Evolutionary conservation across 2,329 filamentous ascomycete genomes (phyloP).

Genomic region (Neonectria faginata): DNA sequence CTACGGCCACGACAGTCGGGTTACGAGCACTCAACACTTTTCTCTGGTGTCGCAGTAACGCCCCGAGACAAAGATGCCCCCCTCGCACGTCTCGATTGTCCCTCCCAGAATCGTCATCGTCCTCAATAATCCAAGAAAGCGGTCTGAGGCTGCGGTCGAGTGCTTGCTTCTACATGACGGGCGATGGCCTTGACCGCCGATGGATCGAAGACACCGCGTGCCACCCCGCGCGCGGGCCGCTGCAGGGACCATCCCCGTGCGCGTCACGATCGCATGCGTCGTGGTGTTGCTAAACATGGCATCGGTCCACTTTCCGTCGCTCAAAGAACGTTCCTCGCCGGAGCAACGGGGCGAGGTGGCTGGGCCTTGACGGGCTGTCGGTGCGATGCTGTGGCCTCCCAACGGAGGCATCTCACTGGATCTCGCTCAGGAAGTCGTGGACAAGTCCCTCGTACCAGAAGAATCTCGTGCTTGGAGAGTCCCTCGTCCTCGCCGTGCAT

Average conservation of each 20-base stretch:
- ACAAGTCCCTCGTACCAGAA: background rate
- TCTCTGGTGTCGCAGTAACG: background rate
- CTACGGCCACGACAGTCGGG: background rate
- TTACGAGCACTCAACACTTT: background rate
- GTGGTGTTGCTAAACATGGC: slow-evolving; percentile 41
- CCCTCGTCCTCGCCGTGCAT: background rate
- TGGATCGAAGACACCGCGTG: slow-evolving; percentile 23
- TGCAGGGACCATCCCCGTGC: slow-evolving; percentile 34
- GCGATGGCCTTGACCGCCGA: slow-evolving; percentile 39
- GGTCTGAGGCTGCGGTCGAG: slow-evolving; percentile 34
- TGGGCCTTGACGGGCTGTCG: slow-evolving; percentile 1
- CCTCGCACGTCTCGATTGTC: background rate
- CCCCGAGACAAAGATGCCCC: background rate
- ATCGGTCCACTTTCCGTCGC: slow-evolving; percentile 19
- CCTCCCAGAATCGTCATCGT: background rate
- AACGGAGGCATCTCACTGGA: background rate
- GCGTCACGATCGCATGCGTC: slow-evolving; percentile 34
- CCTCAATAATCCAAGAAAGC: slow-evolving; percentile 29
- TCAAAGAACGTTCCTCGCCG: slow-evolving; percentile 6
- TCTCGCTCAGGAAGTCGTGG: background rate
- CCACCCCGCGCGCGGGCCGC: slow-evolving; percentile 29
- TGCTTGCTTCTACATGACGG: slow-evolving; percentile 30
- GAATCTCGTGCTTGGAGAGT: background rate
- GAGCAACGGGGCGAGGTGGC: background rate
- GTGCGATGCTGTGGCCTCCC: background rate